These are phyloP conservation scores for Fusarium torreyae DNA, from an alignment of 2,329 filamentous ascomycete genomes.

Conservation along the genomic window DNA sequence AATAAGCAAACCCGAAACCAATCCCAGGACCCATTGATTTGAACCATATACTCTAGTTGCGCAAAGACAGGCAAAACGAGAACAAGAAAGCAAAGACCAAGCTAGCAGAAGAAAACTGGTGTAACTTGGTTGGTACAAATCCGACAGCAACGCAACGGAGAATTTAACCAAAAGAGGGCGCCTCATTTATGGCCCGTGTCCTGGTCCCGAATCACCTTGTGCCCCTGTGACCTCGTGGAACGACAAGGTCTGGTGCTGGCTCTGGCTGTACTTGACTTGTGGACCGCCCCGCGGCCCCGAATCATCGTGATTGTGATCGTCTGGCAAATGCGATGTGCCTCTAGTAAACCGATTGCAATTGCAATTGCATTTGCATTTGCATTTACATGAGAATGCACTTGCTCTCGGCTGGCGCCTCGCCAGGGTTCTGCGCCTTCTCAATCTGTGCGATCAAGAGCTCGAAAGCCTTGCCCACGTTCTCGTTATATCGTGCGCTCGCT, in stretches of 20 bases:
- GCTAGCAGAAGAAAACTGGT: conserved; percentile 6
- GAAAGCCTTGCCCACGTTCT: conserved; percentile 93
- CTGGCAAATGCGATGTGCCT: conserved; percentile 12
- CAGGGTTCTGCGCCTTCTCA: conserved; percentile 92
- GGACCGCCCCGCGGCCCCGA: conserved; percentile 37
- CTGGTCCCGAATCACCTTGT: conserved; percentile 32
- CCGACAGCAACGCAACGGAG: conserved; percentile 24
- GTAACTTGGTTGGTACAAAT: conserved; percentile 23
- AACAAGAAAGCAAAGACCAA: conserved; percentile 21
- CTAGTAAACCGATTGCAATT: not conserved
- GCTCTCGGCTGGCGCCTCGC: conserved; percentile 82
- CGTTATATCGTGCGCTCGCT: conserved; percentile 92
- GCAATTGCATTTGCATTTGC: not conserved
- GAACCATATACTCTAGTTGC: conserved; percentile 43
- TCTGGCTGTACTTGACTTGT: conserved; percentile 25
- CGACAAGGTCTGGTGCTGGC: conserved; percentile 13
- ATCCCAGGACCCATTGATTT: conserved; percentile 35
- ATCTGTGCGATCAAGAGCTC: conserved; percentile 95
- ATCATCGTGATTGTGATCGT: conserved; percentile 27
- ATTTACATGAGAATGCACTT: conserved; percentile 90
- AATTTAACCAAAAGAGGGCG: conserved; percentile 38
- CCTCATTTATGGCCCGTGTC: conserved; percentile 31
- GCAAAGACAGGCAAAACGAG: conserved; percentile 27
- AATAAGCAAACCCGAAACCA: conserved; percentile 13
- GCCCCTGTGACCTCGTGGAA: conserved; percentile 33